These are phyloP conservation scores for Nakazawaea anatomiae DNA, from an alignment of 805 yeast species.

Conservation along the genomic window DNA sequence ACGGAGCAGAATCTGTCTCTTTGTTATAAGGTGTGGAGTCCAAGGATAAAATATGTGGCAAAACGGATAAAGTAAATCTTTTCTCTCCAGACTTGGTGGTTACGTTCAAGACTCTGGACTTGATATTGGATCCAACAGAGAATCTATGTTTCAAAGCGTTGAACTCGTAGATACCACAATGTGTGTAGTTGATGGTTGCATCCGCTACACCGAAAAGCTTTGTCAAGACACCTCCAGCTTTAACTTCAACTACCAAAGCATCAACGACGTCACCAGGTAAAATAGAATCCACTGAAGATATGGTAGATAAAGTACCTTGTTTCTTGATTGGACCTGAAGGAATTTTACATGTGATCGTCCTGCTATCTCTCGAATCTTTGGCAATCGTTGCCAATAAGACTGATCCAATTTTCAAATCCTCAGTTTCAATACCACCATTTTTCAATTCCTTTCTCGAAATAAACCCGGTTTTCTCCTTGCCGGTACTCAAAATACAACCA, in stretches of 20 bases:
- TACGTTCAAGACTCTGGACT: constrained; percentile 66
- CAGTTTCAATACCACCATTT: constrained; percentile 29
- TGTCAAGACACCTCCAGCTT: constrained; percentile 59
- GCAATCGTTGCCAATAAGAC: constrained; percentile 59
- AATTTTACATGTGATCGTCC: constrained; percentile 53
- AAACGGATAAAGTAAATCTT: constrained; percentile 56
- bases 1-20: constrained; percentile 28
- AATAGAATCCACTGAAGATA: constrained; percentile 72
- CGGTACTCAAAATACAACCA: constrained; percentile 75
- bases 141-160: constrained; percentile 53
- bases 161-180: constrained; percentile 41
- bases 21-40: constrained; percentile 13
- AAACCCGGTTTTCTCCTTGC: constrained; percentile 61
- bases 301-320: constrained; percentile 41
- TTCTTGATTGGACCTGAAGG: constrained; percentile 42
- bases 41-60: constrained; percentile 46
- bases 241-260: constrained; percentile 57
- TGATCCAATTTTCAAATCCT: constrained; percentile 48
- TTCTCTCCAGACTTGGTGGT: constrained; percentile 43
- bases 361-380: constrained; percentile 38
- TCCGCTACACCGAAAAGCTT: constrained; percentile 71
- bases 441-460: constrained; percentile 63
- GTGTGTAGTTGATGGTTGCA: constrained; percentile 66
- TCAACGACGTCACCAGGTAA: constrained; percentile 83
- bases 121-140: constrained; percentile 61